Conservation (phyloP, 208 protist genomes). For the Acanthamoeba lenticulata region DNA sequence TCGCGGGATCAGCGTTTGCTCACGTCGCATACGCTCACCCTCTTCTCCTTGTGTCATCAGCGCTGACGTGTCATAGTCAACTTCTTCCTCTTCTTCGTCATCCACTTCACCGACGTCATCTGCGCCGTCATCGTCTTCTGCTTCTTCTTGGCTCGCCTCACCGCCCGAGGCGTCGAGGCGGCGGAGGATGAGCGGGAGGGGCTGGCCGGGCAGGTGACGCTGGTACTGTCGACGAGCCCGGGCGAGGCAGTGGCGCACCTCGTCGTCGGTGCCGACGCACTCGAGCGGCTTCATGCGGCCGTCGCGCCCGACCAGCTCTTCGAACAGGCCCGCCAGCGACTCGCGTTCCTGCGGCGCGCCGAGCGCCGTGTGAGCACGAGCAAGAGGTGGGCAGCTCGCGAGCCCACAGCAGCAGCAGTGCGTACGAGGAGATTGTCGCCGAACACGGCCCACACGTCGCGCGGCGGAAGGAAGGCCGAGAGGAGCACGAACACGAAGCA, state of each 20-base stretch:
- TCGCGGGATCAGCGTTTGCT: background rate
- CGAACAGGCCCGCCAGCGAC: background rate
- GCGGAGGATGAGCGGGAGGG: background rate
- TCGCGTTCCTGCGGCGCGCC: background rate
- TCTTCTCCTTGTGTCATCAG: background rate
- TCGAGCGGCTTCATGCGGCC: conserved; percentile 11
- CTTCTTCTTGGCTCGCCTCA: background rate
- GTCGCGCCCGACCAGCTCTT: background rate
- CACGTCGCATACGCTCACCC: background rate
- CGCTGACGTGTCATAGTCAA: background rate
- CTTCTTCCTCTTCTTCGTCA: background rate
- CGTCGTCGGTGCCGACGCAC: conserved; percentile 29
- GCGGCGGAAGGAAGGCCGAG: background rate
- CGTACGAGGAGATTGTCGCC: conserved; percentile 40
- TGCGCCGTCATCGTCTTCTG: background rate
- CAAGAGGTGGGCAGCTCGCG: background rate
- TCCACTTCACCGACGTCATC: background rate
- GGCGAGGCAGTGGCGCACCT: conserved; percentile 11
- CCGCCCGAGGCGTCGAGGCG: background rate
- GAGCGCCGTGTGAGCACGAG: background rate
- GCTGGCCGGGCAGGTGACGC: background rate
- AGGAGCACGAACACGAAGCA: conserved; percentile 49
- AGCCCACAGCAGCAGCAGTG: background rate
- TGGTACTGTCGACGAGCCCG: background rate
- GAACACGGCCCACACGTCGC: conserved; percentile 33